Conservation (phyloP, 192 early-diverging fungal species). For the Coemansia sp. region DNA sequence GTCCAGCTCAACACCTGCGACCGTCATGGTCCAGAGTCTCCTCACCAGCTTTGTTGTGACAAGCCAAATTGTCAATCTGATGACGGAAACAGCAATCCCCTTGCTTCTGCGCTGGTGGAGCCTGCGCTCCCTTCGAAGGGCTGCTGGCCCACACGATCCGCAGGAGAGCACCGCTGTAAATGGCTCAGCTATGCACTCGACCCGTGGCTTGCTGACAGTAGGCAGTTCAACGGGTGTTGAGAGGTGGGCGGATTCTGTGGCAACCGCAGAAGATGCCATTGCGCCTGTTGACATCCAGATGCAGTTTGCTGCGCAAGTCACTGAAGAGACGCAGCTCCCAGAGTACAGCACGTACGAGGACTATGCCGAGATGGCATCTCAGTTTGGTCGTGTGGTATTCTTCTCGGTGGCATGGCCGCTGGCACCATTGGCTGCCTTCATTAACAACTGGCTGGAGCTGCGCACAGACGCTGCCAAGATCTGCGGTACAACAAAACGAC, state of each 20-base stretch:
- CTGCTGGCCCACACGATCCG: background rate
- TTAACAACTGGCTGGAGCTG: constrained; percentile 93
- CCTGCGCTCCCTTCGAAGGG: constrained; percentile 12
- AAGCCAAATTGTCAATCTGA: constrained; percentile 76
- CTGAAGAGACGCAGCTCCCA: constrained; percentile 58
- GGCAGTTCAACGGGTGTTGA: constrained; percentile 16
- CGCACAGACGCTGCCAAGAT: constrained; percentile 91
- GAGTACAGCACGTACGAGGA: constrained; percentile 85
- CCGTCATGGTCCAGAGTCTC: constrained; percentile 40
- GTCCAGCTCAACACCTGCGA: constrained; percentile 45
- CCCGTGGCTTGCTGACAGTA: background rate
- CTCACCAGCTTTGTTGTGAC: constrained; percentile 82
- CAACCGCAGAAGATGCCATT: constrained; percentile 9
- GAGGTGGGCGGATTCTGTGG: constrained; percentile 19
- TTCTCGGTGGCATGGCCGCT: constrained; percentile 88
- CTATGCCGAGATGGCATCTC: constrained; percentile 90
- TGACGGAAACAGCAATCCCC: constrained; percentile 75
- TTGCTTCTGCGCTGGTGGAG: constrained; percentile 57
- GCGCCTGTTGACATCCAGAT: constrained; percentile 27
- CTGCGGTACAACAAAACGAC: constrained; percentile 70
- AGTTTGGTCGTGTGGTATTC: constrained; percentile 86
- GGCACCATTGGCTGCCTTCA: constrained; percentile 73
- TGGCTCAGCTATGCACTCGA: constrained; percentile 5
- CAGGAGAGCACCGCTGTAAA: background rate
- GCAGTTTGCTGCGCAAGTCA: constrained; percentile 39